Base-by-base conservation (phyloP, 306 rosid species). In the Vigna radiata region DNA sequence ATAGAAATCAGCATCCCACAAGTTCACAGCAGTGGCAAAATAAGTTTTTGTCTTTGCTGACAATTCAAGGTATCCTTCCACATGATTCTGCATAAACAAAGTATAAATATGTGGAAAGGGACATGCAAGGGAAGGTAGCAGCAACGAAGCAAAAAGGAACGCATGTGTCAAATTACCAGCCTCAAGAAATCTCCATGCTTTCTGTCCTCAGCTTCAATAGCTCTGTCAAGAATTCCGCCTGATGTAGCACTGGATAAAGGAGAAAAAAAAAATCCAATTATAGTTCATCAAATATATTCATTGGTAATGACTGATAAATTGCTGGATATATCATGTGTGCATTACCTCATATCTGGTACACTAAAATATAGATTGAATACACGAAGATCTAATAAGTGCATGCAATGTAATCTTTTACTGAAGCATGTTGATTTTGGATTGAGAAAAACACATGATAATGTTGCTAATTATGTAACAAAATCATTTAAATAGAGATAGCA, bases 1-100 rank as follows among this genome's bases (percentile, higher is more conserved):
- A 63, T 96, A 96, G 79, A 96, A 96, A 73, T 96, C 98, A 44
- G 98, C 99, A 90, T 96, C 99, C 98, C 99, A 96, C 67, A 81
- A 85, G 52, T 85, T 82, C 79, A 88, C 94, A 62, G 99, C 99
- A 73, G 96, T 85, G 44, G 93, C 86, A 79, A 96, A 96, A 84
- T 96, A 96, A 75, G 84, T 86, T 86, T 90, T 96, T 18, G 99
- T 96, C 82, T 96, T 92, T 79, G 97, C 98, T 1, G 99, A 96
- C 83, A 96, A 83, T 89, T 96, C 98, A 73, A 96, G 96, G 85
- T 96, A 96, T 50, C 99, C 99, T 85, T 96, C 99, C 31, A 96
- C 96, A 79, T 96, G 99, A 70, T 93, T 96, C 99, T 96, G 85
- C 70, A 66, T 55, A 61, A 33, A 70, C 47, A 46, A 79, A 67